These are phyloP conservation scores for Theileria parva DNA, from an alignment of 169 alveolate genomes.

Conservation along the genomic window DNA sequence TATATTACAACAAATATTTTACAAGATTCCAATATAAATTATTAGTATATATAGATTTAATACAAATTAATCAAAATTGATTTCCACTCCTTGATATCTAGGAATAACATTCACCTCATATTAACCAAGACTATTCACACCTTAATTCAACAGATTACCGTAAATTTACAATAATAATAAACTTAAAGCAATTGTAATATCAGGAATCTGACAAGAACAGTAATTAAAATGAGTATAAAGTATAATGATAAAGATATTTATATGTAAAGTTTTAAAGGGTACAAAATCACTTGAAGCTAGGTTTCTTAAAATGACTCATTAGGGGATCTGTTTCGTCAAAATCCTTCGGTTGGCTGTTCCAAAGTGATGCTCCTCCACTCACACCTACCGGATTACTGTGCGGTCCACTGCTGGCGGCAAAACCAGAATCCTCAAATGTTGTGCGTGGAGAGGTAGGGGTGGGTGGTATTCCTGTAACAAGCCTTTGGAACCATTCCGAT, in stretches of 20 bases:
- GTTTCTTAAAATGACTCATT: constrained; percentile 49
- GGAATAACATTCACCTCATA: not conserved
- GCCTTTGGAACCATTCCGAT: constrained; percentile 44
- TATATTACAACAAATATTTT: not conserved
- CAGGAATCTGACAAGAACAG: too few species aligned
- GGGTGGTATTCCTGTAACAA: constrained; percentile 34
- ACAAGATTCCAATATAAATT: not conserved
- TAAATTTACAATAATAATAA: too few species aligned
- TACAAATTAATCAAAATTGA: not conserved
- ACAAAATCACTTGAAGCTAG: not conserved
- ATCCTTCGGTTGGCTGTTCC: constrained; percentile 54
- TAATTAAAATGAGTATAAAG: too few species aligned
- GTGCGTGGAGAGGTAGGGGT: constrained; percentile 5
- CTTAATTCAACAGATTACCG: too few species aligned
- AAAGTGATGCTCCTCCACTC: constrained; percentile 49
- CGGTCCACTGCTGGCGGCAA: not conserved
- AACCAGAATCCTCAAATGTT: not conserved
- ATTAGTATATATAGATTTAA: not conserved
- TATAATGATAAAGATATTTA: too few species aligned
- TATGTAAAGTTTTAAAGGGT: too few species aligned
- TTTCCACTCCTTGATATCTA: not conserved
- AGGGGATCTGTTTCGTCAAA: constrained; percentile 51
- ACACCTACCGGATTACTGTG: constrained; percentile 31
- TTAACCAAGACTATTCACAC: not conserved
- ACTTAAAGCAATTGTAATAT: too few species aligned